Base-by-base conservation (phyloP, 140 eudicot species). In the Anethum foeniculum region DNA sequence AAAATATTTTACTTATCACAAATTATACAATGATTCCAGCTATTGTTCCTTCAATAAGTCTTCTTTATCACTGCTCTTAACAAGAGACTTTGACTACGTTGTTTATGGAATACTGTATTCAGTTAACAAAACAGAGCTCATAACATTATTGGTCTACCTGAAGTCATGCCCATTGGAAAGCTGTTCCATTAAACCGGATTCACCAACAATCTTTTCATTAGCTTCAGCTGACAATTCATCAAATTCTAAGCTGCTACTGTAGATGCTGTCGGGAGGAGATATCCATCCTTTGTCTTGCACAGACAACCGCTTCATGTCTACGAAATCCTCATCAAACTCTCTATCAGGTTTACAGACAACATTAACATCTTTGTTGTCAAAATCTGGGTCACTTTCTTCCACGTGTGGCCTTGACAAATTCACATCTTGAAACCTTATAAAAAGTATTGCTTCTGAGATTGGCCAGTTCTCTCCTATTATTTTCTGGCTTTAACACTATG, bases 261-360 rank as follows among this genome's bases (percentile, higher is more conserved):
- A 83, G 38, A 95, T 87, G 84, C 93, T 91, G 56, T 81, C 96
- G 44, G 99, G 99, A 47, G 97, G 97, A 85, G 99, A 92, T 79
- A 95, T 85, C 97, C 97, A 92, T 77, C 91, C 97, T 84, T 86
- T 95, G 81, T 92, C 97, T 81, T 90, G 90, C 80, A 88, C 71
- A 82, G 85, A 54, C 19, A 85, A 32, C 43, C 77, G 85, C 52
- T 67, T 82, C 52, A 65, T 67, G 51, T 88, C 89, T 78, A 84
- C 82, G 69, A 78, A 47, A 75, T 85, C 89, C 30, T 65, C 89
- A 58, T 82, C 88, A 44, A 39, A 77, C 58, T 90, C 97, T 51
- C 81, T 86, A 51, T 88, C 92, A 34, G 91, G 75, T 82, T 82
- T 84, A 62, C 81, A 64, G 69, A 83, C 82, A 38, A 79, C 71